These are phyloP conservation scores for Rhodosporidiobolus sp. DNA, from an alignment of 768 basidiomycete genomes.

Conservation along the genomic window DNA sequence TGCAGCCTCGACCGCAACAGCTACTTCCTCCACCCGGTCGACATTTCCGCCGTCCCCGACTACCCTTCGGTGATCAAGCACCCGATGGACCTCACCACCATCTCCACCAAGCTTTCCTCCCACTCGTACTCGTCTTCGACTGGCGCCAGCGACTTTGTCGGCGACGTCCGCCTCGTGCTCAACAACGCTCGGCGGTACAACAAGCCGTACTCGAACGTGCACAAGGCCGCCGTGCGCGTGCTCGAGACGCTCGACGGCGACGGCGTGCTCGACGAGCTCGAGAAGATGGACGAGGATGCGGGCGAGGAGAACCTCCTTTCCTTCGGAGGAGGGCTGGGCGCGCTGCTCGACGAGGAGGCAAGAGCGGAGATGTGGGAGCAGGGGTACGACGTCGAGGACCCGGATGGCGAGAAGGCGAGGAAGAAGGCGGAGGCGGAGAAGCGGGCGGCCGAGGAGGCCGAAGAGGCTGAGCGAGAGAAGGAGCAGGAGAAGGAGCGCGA, in stretches of 20 bases:
- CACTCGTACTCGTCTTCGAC: constrained; percentile 64
- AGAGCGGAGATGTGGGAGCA: neutral
- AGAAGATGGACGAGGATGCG: constrained; percentile 48
- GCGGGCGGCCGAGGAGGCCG: neutral
- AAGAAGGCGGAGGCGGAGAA: neutral
- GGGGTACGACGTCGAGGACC: constrained; percentile 4
- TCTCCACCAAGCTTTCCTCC: constrained; percentile 84
- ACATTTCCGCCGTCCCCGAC: constrained; percentile 71
- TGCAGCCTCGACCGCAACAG: constrained; percentile 53
- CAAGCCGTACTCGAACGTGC: constrained; percentile 64
- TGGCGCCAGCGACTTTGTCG: constrained; percentile 63
- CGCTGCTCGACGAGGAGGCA: neutral
- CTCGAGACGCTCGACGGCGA: constrained; percentile 52
- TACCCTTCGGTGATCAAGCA: constrained; percentile 84
- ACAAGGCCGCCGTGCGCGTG: constrained; percentile 68
- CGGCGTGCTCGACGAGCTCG: constrained; percentile 52
- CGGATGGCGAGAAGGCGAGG: constrained; percentile 1
- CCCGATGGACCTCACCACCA: constrained; percentile 90
- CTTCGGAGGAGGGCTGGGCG: constrained; percentile 2
- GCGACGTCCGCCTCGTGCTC: constrained; percentile 78
- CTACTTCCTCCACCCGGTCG: constrained; percentile 75
- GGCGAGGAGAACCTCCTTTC: constrained; percentile 36
- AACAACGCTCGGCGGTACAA: constrained; percentile 89
- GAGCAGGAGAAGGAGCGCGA: neutral
- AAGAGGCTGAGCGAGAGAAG: neutral